Conservation (phyloP, 257 asterid genomes). For the Solanum pinnatisectum region DNA sequence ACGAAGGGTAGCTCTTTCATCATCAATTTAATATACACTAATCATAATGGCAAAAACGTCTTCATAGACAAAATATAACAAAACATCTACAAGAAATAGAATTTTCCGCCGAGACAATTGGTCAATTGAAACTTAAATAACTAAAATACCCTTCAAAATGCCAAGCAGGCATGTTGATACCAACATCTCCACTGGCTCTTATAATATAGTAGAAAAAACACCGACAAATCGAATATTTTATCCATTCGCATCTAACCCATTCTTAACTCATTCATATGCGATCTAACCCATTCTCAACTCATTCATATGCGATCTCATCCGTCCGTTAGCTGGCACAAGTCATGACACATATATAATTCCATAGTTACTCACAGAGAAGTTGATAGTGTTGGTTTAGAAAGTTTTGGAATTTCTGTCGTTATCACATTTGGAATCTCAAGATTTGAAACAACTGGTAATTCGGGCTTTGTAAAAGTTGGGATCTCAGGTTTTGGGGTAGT, state of each 20-base stretch:
- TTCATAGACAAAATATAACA: too few relatives aligned
- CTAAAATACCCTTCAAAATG: too few relatives aligned
- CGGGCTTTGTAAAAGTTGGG: constrained; percentile 16
- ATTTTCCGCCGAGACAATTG: too few relatives aligned
- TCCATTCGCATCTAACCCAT: background rate
- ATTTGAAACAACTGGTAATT: constrained; percentile 1
- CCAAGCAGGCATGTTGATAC: too few relatives aligned
- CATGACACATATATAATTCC: background rate
- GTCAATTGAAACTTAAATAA: too few relatives aligned
- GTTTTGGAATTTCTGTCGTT: background rate
- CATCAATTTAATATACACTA: too few relatives aligned
- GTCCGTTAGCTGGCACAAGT: background rate
- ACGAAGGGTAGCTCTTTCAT: too few relatives aligned
- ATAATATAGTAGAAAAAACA: background rate
- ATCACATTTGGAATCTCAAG: background rate
- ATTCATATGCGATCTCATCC: background rate
- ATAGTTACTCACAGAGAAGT: background rate
- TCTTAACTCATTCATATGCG: background rate
- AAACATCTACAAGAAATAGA: too few relatives aligned
- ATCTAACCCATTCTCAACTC: background rate
- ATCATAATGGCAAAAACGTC: too few relatives aligned
- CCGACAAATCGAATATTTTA: background rate
- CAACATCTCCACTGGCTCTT: too few relatives aligned
- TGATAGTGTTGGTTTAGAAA: background rate
- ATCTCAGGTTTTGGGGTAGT: background rate